Evolutionary conservation across 1,284 basidiomycete species (phyloP).

Genomic region (Chalciporus sp.): DNA sequence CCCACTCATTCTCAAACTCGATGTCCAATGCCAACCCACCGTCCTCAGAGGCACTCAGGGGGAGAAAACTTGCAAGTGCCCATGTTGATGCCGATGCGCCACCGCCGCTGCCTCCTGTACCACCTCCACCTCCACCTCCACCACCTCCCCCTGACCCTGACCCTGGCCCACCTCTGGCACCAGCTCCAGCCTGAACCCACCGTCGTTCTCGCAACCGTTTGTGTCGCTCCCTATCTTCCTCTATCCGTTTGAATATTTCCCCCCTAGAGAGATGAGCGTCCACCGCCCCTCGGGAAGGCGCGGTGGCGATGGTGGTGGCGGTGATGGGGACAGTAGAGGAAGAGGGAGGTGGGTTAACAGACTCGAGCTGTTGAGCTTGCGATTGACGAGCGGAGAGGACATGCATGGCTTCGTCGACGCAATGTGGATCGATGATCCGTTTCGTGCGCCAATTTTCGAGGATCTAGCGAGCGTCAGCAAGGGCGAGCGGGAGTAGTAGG

Average conservation of each 20-base stretch:
- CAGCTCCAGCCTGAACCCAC: constrained; percentile 48
- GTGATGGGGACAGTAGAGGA: constrained; percentile 4
- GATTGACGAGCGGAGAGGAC: constrained; percentile 50
- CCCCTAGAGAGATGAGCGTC: constrained; percentile 48
- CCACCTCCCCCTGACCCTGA: not conserved
- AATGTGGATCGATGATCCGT: constrained; percentile 77
- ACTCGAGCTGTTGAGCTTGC: constrained; percentile 25
- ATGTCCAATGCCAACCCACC: constrained; percentile 27
- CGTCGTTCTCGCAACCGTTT: constrained; percentile 90
- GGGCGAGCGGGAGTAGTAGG: no score
- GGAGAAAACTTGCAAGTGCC: constrained; percentile 24
- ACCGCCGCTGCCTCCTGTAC: not conserved
- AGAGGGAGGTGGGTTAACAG: constrained; percentile 9
- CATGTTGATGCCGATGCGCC: constrained; percentile 2
- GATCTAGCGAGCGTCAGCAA: constrained; percentile 65
- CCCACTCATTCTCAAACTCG: constrained; percentile 90
- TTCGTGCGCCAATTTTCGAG: constrained; percentile 86
- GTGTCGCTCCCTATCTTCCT: constrained; percentile 94
- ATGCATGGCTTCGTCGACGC: constrained; percentile 67
- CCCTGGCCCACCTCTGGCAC: no score
- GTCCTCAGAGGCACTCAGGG: constrained; percentile 36
- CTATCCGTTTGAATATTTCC: constrained; percentile 87
- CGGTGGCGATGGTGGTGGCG: not conserved
- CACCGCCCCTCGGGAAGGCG: not conserved
- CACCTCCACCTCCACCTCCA: not conserved